These are phyloP conservation scores for Claviceps maximensis DNA, from an alignment of 2,329 filamentous ascomycete species.

Conservation along the genomic window DNA sequence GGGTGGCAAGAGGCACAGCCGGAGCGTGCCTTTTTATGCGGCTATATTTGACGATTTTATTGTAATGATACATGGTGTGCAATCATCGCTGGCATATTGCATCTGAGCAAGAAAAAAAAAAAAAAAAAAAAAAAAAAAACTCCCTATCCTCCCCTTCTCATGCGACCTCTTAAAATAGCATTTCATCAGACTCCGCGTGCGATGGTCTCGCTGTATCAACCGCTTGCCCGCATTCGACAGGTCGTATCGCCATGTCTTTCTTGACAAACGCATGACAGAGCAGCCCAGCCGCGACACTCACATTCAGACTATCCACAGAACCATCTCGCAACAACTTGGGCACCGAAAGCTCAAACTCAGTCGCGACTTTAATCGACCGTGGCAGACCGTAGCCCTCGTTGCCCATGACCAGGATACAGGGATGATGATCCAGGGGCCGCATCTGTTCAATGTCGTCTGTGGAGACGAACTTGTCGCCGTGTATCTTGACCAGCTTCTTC, in stretches of 20 bases:
- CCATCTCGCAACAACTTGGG: slow-evolving; percentile 36
- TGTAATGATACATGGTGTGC: not conserved
- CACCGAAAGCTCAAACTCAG: slow-evolving; percentile 56
- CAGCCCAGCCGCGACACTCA: slow-evolving; percentile 74
- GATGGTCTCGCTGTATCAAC: not conserved
- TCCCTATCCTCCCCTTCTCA: too few relatives aligned
- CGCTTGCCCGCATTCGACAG: not conserved
- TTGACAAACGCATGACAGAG: slow-evolving; percentile 57
- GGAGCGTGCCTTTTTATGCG: not conserved
- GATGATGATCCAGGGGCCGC: slow-evolving; percentile 43
- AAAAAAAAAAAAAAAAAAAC: too few relatives aligned
- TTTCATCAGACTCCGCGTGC: not conserved
- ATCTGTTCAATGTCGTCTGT: slow-evolving; percentile 33
- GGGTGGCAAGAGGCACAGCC: not conserved
- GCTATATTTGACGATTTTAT: not conserved
- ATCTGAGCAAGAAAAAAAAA: not conserved
- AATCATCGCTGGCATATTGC: not conserved
- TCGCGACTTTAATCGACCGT: slow-evolving; percentile 48
- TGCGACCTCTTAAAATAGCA: not conserved
- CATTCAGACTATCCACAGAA: slow-evolving; percentile 81
- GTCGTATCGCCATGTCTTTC: slow-evolving; percentile 13
- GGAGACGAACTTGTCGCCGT: slow-evolving; percentile 33
- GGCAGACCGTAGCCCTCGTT: slow-evolving; percentile 66
- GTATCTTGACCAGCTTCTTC: slow-evolving; percentile 19
- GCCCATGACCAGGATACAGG: slow-evolving; percentile 71